A percentile compares a stretch with the other conserved stretches of the same genome.
These are phyloP conservation scores for Syzygium syzygioides DNA, from an alignment of 441 rosid genomes.

Conservation along the genomic window DNA sequence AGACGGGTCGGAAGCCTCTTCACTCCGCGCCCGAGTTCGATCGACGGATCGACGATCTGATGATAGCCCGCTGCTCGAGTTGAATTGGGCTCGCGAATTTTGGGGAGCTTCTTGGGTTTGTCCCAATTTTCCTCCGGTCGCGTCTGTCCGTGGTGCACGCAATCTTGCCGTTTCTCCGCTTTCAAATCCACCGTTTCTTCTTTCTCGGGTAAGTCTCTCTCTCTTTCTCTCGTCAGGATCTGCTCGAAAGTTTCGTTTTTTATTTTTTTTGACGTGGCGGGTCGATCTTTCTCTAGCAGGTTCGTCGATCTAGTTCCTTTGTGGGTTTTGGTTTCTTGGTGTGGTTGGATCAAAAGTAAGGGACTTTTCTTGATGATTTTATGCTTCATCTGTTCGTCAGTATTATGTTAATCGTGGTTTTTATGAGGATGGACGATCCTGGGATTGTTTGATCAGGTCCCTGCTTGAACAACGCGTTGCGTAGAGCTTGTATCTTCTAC, in stretches of 20 bases:
- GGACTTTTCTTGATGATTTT: neutral
- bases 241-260: neutral
- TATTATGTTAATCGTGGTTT: neutral
- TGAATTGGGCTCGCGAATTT: neutral
- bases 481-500: neutral
- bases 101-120: neutral
- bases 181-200: neutral
- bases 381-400: neutral
- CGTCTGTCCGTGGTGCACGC: slow-evolving; percentile 4
- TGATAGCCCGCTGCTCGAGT: neutral
- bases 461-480: neutral
- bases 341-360: neutral
- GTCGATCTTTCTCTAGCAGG: neutral
- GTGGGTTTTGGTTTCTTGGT: neutral
- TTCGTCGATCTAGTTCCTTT: neutral
- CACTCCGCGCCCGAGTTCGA: neutral
- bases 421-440: neutral
- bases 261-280: neutral
- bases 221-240: neutral
- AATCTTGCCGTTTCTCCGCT: neutral
- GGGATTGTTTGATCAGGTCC: neutral
- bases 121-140: neutral
- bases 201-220: slow-evolving; percentile 3
- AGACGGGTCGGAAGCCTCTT: slow-evolving; percentile 10
- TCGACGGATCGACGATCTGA: neutral